Percentiles rank a stretch among this genome's conserved stretches.
Evolutionary conservation across 1,139 yeast species (phyloP).

Genomic region (Kurtzmaniella natalensis): DNA sequence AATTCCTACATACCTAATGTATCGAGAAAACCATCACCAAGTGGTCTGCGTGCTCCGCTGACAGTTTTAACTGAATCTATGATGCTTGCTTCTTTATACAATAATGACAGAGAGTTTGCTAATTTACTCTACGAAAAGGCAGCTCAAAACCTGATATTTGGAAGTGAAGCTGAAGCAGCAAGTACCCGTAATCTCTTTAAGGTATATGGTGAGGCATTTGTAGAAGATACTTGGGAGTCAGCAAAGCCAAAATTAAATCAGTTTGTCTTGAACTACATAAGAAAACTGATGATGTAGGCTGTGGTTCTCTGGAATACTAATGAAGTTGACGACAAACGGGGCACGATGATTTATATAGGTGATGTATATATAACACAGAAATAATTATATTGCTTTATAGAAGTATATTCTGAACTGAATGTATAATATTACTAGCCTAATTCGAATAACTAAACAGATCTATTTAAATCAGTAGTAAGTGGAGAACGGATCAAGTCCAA

Average conservation of each 20-base stretch:
- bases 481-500: too few relatives aligned
- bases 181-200: conserved; percentile 45
- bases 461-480: too few relatives aligned
- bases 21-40: conserved; percentile 29
- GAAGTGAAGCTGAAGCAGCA: conserved; percentile 39
- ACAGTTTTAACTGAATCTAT: conserved; percentile 53
- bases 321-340: too few relatives aligned
- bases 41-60: conserved; percentile 35
- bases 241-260: conserved; percentile 22
- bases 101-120: conserved; percentile 60
- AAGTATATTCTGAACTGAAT: too few relatives aligned
- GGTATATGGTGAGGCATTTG: conserved; percentile 52
- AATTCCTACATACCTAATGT: conserved; percentile 45
- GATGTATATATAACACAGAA: too few relatives aligned
- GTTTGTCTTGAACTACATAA: conserved; percentile 13
- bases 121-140: conserved; percentile 57
- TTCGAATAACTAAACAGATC: too few relatives aligned
- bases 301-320: too few relatives aligned
- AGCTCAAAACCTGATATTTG: conserved; percentile 35
- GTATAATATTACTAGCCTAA: too few relatives aligned
- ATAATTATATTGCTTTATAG: too few relatives aligned
- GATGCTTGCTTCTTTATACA: conserved; percentile 43
- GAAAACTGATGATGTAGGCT: conserved; percentile 3
- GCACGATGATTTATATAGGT: too few relatives aligned
- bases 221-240: conserved; percentile 28